phyloP scores from a whole-genome alignment of 495 filamentous ascomycete genomes.

The Neurospora tetrasperma region DNA sequence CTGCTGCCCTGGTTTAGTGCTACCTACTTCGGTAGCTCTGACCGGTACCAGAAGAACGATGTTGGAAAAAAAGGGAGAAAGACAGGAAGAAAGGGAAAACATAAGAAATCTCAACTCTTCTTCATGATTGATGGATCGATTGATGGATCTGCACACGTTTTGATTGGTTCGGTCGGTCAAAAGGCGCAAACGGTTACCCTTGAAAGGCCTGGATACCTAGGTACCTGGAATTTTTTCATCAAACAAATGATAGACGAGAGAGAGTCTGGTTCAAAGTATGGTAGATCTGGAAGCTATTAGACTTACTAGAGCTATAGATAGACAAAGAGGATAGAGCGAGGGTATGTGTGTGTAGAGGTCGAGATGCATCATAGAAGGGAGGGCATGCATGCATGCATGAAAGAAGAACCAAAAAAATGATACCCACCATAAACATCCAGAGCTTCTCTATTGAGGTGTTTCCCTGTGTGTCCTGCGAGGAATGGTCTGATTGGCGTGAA shows the following conservation, averaged over 20 bases:
- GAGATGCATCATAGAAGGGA: background rate
- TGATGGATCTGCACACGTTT: background rate
- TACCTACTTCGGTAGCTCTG: background rate
- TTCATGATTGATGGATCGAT: background rate
- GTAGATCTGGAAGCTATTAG: background rate
- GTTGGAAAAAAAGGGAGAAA: background rate
- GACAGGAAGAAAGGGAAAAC: too few relatives aligned
- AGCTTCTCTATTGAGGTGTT: background rate
- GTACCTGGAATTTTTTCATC: background rate
- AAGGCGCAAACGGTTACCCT: background rate
- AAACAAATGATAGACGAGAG: background rate
- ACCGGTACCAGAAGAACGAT: background rate
- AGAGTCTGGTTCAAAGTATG: too few relatives aligned
- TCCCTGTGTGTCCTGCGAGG: background rate
- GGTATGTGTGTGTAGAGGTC: too few relatives aligned
- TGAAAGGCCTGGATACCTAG: background rate
- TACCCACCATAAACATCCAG: background rate
- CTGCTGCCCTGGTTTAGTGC: background rate
- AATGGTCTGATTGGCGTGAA: background rate
- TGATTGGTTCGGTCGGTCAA: background rate
- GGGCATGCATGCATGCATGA: background rate
- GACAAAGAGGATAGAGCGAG: background rate
- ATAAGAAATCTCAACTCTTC: background rate
- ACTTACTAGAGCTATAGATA: background rate
- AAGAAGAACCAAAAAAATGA: background rate